Conservation (phyloP, 176 grass and related monocot species). For the Oropetium thomaeum region DNA sequence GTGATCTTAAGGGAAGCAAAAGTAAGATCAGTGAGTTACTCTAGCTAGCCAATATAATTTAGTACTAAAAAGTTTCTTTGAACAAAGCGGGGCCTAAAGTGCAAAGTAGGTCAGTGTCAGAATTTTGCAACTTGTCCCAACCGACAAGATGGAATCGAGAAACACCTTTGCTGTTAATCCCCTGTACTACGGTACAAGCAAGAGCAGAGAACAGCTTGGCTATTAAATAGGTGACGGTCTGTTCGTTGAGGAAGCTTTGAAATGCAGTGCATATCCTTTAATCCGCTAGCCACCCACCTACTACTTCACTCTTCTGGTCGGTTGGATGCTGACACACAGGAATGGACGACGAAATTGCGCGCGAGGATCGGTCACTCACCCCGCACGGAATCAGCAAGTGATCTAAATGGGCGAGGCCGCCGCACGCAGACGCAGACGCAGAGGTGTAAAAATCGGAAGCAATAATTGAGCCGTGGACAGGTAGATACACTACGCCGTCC, state of each 20-base stretch:
- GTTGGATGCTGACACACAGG: not conserved
- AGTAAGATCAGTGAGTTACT: not conserved
- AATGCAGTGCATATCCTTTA: not conserved
- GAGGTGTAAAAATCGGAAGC: not conserved
- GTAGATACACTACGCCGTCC: not conserved
- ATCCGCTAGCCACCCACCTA: not conserved
- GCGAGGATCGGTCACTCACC: slow-evolving; percentile 1
- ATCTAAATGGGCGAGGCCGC: slow-evolving; percentile 8
- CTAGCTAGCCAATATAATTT: not conserved
- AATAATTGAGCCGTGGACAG: slow-evolving; percentile 12
- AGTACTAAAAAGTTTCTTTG: not conserved
- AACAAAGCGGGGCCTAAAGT: not conserved
- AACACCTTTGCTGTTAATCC: not conserved
- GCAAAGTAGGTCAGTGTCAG: not conserved
- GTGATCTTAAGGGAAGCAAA: not conserved
- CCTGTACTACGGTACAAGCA: slow-evolving; percentile 25
- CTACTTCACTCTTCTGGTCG: not conserved
- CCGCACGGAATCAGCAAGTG: slow-evolving; percentile 9
- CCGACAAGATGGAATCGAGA: not conserved
- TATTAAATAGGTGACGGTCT: slow-evolving; percentile 12
- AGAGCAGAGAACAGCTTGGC: slow-evolving; percentile 14
- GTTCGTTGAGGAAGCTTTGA: not conserved
- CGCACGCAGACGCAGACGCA: not conserved
- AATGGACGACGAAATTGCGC: not conserved
- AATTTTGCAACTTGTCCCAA: not conserved